Conservation (phyloP, 176 grass and related monocot genomes). For the Avena atlantica region DNA sequence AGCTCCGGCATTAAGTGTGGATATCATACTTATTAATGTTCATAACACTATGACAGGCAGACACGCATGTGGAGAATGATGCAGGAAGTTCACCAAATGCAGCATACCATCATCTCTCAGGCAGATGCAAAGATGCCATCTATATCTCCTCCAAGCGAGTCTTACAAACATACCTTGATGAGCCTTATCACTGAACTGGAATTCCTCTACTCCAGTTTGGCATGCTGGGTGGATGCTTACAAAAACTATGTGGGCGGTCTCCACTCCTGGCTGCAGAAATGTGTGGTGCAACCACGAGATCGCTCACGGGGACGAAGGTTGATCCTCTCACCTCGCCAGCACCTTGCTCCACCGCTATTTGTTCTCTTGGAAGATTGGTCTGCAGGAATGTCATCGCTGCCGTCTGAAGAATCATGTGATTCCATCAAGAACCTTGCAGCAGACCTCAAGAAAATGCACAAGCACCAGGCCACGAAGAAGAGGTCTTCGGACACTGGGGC, state of each 20-base stretch:
- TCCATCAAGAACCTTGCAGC: conserved; percentile 50
- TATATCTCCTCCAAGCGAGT: conserved; percentile 41
- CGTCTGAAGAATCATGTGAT: conserved; percentile 47
- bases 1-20: background rate
- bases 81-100: conserved; percentile 70
- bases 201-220: conserved; percentile 55
- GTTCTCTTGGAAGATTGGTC: conserved; percentile 61
- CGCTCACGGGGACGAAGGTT: conserved; percentile 42
- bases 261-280: conserved; percentile 68
- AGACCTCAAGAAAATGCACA: conserved; percentile 50
- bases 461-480: conserved; percentile 40
- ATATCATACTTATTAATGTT: background rate
- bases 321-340: conserved; percentile 52
- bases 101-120: conserved; percentile 57
- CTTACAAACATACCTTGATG: conserved; percentile 44
- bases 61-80: conserved; percentile 70
- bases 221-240: conserved; percentile 57
- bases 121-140: conserved; percentile 48
- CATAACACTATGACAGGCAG: conserved; percentile 51
- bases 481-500: conserved; percentile 6
- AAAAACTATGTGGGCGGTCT: conserved; percentile 60
- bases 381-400: conserved; percentile 21
- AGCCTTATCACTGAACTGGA: conserved; percentile 56
- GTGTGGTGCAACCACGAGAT: conserved; percentile 61
- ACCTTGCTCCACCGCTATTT: conserved; percentile 68